Base-by-base conservation (phyloP, 805 yeast genomes). In the Clavispora fructus region DNA sequence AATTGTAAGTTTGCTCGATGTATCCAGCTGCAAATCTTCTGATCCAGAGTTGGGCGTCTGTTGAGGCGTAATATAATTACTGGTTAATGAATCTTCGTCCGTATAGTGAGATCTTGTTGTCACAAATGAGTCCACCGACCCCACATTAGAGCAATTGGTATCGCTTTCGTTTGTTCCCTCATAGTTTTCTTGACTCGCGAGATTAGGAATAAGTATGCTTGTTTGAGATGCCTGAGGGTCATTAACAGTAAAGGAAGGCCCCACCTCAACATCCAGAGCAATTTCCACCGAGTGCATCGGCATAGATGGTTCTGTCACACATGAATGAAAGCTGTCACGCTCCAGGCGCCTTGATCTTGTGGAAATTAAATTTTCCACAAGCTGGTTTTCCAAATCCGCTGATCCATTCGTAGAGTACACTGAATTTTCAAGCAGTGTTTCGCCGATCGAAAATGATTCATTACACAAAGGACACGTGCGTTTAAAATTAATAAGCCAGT, bases 391-490 rank as follows among this genome's bases (percentile, higher is more conserved):
- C 46, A 50, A 43, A 39, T 50, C 54, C 6, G 37, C 43, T 19
- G 45, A 49, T 4, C 46, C 44, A 17, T 48, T 47, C 16, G 46
- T 45, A 11, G n/a, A 19, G 9, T 9, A 10, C 6, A 16, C n/a
- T 14, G 23, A 2, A n/a, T 16, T 29, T 3, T 25, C 29, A 7
- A 31, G 40, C 12, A 26, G 47, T 9, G 11, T 30, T 11, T 51
- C 52, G 9, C 43, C 40, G 16, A 43, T 17, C 6, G 31, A 40
- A 12, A 49, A 32, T n/a, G 40, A 16, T 39, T 50, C 44, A 43
- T 79, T 79, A 62, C 87, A 82, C 46, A 82, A 71, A 2, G 87
- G 87, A 54, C 87, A 82, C 31, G 68, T 65, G 47, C 78, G 68
- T 43, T 74, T 69, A 54, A 79, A 77, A 49, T 70, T 68, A 13